phyloP scores from a whole-genome alignment of 2,329 filamentous ascomycete genomes.

The Arthrinium phaeospermum region DNA sequence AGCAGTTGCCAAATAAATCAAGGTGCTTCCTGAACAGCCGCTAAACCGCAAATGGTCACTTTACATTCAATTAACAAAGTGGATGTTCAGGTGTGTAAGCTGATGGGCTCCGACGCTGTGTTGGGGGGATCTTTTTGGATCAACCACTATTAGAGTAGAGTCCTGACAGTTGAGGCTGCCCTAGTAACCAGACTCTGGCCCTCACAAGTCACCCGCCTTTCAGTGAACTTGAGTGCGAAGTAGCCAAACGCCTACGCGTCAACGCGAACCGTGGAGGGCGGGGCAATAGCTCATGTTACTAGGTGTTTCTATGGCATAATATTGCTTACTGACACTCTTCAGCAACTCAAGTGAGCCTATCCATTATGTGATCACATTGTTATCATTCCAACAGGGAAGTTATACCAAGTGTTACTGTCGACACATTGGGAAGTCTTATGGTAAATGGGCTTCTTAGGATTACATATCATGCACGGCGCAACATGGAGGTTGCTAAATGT shows the following conservation, averaged over 20 bases:
- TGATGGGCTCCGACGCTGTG: background rate
- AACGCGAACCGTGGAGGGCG: background rate
- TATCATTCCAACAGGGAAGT: background rate
- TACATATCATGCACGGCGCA: background rate
- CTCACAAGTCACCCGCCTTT: background rate
- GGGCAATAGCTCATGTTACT: background rate
- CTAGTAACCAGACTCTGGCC: background rate
- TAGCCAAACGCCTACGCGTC: background rate
- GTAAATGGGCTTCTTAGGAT: background rate
- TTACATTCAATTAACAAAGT: no score
- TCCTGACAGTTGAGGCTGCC: background rate
- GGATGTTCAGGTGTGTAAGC: no score
- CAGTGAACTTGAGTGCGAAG: background rate
- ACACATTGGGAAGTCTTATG: background rate
- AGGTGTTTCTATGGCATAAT: background rate
- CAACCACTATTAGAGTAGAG: background rate
- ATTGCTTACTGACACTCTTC: background rate
- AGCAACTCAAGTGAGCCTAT: no score
- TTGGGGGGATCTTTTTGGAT: background rate
- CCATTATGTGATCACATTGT: no score
- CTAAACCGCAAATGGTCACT: no score
- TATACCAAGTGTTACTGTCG: rapidly evolving
- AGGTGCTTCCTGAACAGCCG: no score
- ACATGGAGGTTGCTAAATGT: no score
- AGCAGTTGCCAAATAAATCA: no score